Evolutionary conservation across 176 grass and related monocot species (phyloP), one percentile per base, ranked within the genome.

Genomic region (Chrysopogon serrulatus): DNA sequence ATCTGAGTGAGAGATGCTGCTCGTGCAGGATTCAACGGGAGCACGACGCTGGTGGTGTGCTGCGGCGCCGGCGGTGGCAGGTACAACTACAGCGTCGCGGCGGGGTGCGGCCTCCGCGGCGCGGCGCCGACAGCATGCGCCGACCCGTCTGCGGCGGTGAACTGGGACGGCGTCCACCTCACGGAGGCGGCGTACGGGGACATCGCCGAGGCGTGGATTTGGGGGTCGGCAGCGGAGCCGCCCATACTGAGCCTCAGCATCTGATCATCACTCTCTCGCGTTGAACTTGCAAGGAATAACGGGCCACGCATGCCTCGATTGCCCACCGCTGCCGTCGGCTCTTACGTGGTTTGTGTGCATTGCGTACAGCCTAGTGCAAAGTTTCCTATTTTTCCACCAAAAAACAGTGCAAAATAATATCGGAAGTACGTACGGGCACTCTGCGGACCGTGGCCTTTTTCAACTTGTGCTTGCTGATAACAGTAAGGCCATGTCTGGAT

Each of bases 121-220:
- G 51, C 0, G 8, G n/a, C n/a, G n/a, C 60, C 65, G 35, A 56
- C 75, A 3, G 83, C 78, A 24, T 90, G 88, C 47, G 70, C 57
- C 2, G 12, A 81, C 32, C 87, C 82, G 10, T 45, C 68, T 33
- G 47, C 5, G 13, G 77, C 80, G 28, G 5, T 73, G 40, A 85
- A 75, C 81, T 94, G 89, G 89, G 92, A 94, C 77, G 83, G 84
- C 66, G 5, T 87, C 67, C 87, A 92, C 37, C 79, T 87, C 26
- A 92, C 88, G 16, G 84, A 93, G 32, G 3, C 42, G 34, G 80
- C 81, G 4, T 87, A 82, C 80, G 30, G 7, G 23, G 28, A 4
- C 56, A 87, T 92, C 57, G 87, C 92, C 40, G 24, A 2, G 2
- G 49, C 33, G 13, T 92, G 87, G 92, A 75, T 91, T 19, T 1